A percentile compares a stretch with the other conserved stretches of the same genome.
Evolutionary conservation across 805 yeast species (phyloP).

Genomic region (Saccharomycopsis malanga): DNA sequence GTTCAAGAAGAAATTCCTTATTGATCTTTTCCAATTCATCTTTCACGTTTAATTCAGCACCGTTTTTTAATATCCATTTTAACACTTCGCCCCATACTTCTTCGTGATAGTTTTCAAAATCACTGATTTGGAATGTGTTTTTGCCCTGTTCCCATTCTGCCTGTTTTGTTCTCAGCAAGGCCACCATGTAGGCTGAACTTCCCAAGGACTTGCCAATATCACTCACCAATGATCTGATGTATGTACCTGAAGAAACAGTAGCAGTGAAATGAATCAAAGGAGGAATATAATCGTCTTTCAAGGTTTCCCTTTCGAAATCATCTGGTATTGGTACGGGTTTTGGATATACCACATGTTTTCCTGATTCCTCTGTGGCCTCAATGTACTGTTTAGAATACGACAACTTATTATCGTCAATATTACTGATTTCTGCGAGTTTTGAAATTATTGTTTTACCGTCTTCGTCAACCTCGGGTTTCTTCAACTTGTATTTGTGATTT

Average conservation of each 20-base stretch:
- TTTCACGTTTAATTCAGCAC: constrained; percentile 30
- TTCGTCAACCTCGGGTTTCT: constrained; percentile 38
- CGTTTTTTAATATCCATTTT: constrained; percentile 44
- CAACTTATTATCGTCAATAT: constrained; percentile 56
- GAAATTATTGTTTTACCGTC: constrained; percentile 32
- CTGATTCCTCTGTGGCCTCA: constrained; percentile 35
- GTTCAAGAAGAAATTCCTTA: constrained; percentile 18
- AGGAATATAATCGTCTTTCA: constrained; percentile 35
- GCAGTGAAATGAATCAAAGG: constrained; percentile 70
- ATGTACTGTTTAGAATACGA: constrained; percentile 52
- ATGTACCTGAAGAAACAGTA: constrained; percentile 90
- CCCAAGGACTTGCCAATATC: constrained; percentile 81
- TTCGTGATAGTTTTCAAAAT: constrained; percentile 55
- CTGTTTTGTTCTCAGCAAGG: constrained; percentile 65
- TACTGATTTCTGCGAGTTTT: constrained; percentile 41
- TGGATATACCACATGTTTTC: constrained; percentile 17
- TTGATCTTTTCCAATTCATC: constrained; percentile 33
- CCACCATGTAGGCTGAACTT: constrained; percentile 83
- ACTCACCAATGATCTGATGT: constrained; percentile 81
- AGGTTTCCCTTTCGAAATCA: constrained; percentile 26
- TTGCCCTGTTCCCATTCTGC: constrained; percentile 76
- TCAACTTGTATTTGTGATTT: constrained; percentile 47
- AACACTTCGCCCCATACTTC: constrained; percentile 66
- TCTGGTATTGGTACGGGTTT: constrained; percentile 20
- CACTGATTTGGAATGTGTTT: constrained; percentile 58